Evolutionary conservation across 768 basidiomycete genomes (phyloP).

Genomic region (Boletus rex-veris): DNA sequence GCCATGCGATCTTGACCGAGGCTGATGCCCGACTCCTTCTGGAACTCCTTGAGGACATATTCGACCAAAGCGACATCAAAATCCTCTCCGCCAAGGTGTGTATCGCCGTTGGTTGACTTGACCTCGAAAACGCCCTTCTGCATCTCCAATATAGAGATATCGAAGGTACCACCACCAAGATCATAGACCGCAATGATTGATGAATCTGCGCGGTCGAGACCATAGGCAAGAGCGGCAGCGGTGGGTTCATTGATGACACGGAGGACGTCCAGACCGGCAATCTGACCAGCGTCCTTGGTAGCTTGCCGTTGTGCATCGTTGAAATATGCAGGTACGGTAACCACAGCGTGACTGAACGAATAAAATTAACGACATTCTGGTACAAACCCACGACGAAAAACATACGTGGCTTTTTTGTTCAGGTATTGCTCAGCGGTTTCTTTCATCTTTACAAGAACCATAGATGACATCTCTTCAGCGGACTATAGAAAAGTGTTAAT

Average conservation of each 20-base stretch:
- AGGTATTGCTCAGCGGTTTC: conserved; percentile 93
- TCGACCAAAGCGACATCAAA: conserved; percentile 91
- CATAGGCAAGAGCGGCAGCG: conserved; percentile 96
- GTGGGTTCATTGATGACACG: conserved; percentile 99
- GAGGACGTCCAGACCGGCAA: conserved; percentile 95
- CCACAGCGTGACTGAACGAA: conserved; percentile 66
- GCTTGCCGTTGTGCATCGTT: conserved; percentile 99
- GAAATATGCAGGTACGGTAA: conserved; percentile 98
- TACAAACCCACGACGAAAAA: background rate
- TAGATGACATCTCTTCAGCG: conserved; percentile 81
- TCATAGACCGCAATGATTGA: conserved; percentile 98
- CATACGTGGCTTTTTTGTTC: conserved; percentile 92
- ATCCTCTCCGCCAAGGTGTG: conserved; percentile 96
- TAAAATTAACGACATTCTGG: background rate
- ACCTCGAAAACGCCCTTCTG: conserved; percentile 99
- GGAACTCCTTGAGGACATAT: conserved; percentile 85
- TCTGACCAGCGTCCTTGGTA: conserved; percentile 96
- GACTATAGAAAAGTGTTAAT: conserved; percentile 47
- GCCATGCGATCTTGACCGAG: conserved; percentile 89
- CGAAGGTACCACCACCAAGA: conserved; percentile 97
- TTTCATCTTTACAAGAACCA: conserved; percentile 90
- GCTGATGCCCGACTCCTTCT: conserved; percentile 85
- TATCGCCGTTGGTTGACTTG: conserved; percentile 99
- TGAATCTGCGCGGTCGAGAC: conserved; percentile 77
- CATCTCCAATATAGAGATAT: conserved; percentile 99